phyloP scores from a whole-genome alignment of 1,284 basidiomycete species.

The Leccinum griseonigrum region DNA sequence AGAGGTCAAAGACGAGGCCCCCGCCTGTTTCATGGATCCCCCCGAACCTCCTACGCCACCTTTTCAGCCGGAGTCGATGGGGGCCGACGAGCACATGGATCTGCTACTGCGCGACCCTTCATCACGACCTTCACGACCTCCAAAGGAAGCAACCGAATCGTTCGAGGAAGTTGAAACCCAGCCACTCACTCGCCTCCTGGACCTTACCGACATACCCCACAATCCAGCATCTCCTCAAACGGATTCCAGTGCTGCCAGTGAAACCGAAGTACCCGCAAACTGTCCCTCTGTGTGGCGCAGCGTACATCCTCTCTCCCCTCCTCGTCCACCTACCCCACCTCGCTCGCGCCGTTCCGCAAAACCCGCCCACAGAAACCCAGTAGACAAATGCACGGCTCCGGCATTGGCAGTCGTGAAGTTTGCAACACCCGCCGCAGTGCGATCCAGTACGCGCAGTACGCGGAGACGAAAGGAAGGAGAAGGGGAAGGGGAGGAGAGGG shows the following conservation, averaged over 20 bases:
- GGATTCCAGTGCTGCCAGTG: background rate
- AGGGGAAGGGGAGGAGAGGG: background rate
- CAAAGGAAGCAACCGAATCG: conserved; percentile 1
- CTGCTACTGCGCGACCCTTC: background rate
- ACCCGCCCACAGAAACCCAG: background rate
- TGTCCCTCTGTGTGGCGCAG: background rate
- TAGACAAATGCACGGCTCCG: background rate
- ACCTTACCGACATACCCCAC: background rate
- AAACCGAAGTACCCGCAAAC: background rate
- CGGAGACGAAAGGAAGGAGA: background rate
- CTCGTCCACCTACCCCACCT: conserved; percentile 17
- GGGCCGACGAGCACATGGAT: background rate
- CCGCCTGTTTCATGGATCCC: background rate
- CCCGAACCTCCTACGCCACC: too few species aligned
- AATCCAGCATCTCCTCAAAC: background rate
- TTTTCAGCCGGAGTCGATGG: background rate
- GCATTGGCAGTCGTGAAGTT: background rate
- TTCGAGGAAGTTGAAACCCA: conserved; percentile 4
- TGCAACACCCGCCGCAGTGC: background rate
- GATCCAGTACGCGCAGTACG: background rate
- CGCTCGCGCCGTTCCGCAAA: conserved; percentile 3
- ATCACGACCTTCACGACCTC: background rate
- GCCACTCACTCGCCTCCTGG: background rate
- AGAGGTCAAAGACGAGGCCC: background rate
- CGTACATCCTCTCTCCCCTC: background rate